phyloP scores from a whole-genome alignment of 768 basidiomycete species.

The Pleurotus salmoneostramineus region DNA sequence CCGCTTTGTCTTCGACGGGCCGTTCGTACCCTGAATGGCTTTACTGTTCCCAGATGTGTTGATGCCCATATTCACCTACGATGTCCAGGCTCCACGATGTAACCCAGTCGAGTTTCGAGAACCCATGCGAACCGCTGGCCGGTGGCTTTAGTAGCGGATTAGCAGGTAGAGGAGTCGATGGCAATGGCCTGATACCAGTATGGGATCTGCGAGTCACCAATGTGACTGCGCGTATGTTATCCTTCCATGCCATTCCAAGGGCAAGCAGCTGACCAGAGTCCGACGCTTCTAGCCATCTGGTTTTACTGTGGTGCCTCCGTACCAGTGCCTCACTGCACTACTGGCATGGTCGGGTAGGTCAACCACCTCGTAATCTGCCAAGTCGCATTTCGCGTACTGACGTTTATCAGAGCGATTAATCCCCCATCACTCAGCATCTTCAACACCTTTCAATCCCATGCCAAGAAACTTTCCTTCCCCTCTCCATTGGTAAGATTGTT shows the following conservation, averaged over 20 bases:
- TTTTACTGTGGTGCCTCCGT: conserved; percentile 19
- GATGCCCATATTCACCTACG: background rate
- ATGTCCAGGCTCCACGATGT: conserved; percentile 32
- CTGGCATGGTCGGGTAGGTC: conserved; percentile 13
- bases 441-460: conserved; percentile 5
- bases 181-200: conserved; percentile 13
- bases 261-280: conserved; percentile 24
- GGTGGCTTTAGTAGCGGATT: conserved; percentile 39
- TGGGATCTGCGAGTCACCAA: conserved; percentile 35
- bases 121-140: conserved; percentile 32
- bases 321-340: conserved; percentile 30
- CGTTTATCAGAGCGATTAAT: conserved; percentile 10
- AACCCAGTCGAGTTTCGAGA: conserved; percentile 30
- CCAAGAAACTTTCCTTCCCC: conserved; percentile 5
- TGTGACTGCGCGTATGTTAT: conserved; percentile 17
- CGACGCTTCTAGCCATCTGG: conserved; percentile 18
- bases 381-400: background rate
- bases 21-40: conserved; percentile 21
- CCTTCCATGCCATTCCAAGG: conserved; percentile 11
- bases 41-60: background rate
- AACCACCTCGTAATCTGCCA: background rate
- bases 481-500: background rate
- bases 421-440: conserved; percentile 9
- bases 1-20: conserved; percentile 34
- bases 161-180: conserved; percentile 17